Evolutionary conservation across 495 filamentous ascomycete genomes (phyloP).

Genomic region (Xylaria nigripes): DNA sequence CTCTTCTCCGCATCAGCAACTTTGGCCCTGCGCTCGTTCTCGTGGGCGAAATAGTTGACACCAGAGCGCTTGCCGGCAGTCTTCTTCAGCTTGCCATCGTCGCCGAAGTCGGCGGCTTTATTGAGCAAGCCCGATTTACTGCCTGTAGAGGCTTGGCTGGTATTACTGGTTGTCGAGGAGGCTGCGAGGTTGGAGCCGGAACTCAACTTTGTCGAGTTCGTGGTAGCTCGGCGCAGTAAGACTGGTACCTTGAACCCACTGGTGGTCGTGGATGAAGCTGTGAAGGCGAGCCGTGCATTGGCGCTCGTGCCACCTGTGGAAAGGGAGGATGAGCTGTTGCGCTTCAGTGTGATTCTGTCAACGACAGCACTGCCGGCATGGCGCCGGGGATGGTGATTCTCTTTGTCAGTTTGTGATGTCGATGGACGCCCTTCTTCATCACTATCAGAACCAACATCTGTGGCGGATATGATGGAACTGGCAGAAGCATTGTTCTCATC

Average conservation of each 20-base stretch:
- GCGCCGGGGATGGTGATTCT: slow-evolving; percentile 28
- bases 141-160: slow-evolving; percentile 27
- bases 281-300: slow-evolving; percentile 53
- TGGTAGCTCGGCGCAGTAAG: slow-evolving; percentile 70
- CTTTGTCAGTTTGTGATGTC: slow-evolving; percentile 27
- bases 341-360: slow-evolving; percentile 75
- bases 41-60: slow-evolving; percentile 76
- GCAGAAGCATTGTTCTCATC: slow-evolving; percentile 56
- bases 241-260: slow-evolving; percentile 63
- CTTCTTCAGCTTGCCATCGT: slow-evolving; percentile 55
- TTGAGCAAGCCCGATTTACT: slow-evolving; percentile 30
- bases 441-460: slow-evolving; percentile 34
- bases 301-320: slow-evolving; percentile 14
- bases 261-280: slow-evolving; percentile 33
- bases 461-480: slow-evolving; percentile 37
- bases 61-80: slow-evolving; percentile 50
- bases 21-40: slow-evolving; percentile 52
- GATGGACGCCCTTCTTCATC: slow-evolving; percentile 29
- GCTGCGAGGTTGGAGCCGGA: slow-evolving; percentile 14
- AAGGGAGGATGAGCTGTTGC: slow-evolving; percentile 37
- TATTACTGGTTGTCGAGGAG: slow-evolving; percentile 27
- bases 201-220: slow-evolving; percentile 43
- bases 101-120: slow-evolving; percentile 32
- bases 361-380: slow-evolving; percentile 47
- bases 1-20: slow-evolving; percentile 54